Evolutionary conservation across 345 rosid genomes (phyloP).

Genomic region (Passiflora organensis): DNA sequence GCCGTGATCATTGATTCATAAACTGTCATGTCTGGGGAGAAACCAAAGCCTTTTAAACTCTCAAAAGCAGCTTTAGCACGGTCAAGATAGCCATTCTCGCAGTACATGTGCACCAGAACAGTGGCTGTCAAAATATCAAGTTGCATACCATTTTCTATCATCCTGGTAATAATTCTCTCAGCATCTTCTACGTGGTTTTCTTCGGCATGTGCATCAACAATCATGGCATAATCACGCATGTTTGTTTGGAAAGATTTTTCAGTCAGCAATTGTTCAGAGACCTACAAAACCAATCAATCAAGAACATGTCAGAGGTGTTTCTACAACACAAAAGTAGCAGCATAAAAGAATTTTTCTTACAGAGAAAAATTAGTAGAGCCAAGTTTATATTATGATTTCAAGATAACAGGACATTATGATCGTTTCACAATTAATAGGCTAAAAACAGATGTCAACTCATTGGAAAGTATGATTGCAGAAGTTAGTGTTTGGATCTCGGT

Average conservation of each 20-base stretch:
- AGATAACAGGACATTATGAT: no score
- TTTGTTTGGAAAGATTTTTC: slow-evolving; percentile 61
- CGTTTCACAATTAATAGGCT: no score
- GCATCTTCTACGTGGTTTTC: slow-evolving; percentile 51
- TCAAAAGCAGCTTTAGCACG: slow-evolving; percentile 67
- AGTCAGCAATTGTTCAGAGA: slow-evolving; percentile 56
- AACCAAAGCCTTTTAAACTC: slow-evolving; percentile 53
- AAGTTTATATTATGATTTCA: no score
- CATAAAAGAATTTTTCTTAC: no score
- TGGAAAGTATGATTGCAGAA: no score
- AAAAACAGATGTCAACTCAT: no score
- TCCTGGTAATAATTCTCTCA: slow-evolving; percentile 67
- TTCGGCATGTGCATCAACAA: slow-evolving; percentile 63
- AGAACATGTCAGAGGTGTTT: slow-evolving; percentile 2
- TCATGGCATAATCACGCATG: slow-evolving; percentile 56
- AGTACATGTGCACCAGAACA: slow-evolving; percentile 58
- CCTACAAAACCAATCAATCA: slow-evolving; percentile 39
- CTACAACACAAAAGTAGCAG: background rate
- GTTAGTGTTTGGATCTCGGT: no score
- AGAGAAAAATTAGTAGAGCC: no score
- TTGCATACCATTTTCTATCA: slow-evolving; percentile 52
- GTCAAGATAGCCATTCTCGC: slow-evolving; percentile 62
- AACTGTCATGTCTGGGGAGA: slow-evolving; percentile 49
- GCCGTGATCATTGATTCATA: slow-evolving; percentile 77
- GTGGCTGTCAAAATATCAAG: slow-evolving; percentile 56